phyloP scores from a whole-genome alignment of 140 eudicot genomes.

The Oenanthe javanica region DNA sequence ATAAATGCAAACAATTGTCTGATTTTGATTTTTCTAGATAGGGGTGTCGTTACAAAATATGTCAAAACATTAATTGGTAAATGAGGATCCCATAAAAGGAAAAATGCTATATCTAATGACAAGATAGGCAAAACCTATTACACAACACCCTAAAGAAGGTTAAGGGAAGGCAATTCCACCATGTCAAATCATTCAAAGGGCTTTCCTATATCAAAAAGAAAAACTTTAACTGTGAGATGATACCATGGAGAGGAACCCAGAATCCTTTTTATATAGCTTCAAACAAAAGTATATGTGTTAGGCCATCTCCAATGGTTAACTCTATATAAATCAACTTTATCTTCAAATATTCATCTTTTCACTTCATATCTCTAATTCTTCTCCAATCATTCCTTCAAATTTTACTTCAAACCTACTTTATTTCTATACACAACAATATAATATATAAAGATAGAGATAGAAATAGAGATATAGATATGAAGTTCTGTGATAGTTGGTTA shows the following conservation, averaged over 20 bases:
- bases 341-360: too few relatives aligned
- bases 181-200: not conserved
- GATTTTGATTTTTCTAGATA: not conserved
- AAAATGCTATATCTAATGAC: not conserved
- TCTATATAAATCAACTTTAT: too few relatives aligned
- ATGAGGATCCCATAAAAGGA: not conserved
- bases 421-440: too few relatives aligned
- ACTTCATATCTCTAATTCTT: too few relatives aligned
- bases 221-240: not conserved
- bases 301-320: too few relatives aligned
- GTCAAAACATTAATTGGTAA: not conserved
- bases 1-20: not conserved
- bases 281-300: not conserved
- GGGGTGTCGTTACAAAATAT: not conserved
- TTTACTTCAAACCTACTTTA: too few relatives aligned
- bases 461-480: too few relatives aligned
- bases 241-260: not conserved
- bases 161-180: not conserved
- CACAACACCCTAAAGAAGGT: not conserved
- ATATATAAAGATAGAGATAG: too few relatives aligned
- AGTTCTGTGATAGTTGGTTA: too few relatives aligned
- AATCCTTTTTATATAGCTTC: not conserved
- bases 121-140: not conserved
- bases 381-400: too few relatives aligned
- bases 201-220: not conserved